A percentile compares a stretch with the other conserved stretches of the same genome.
Conservation (phyloP, 208 protist genomes). For the Acanthamoeba comandoni region DNA sequence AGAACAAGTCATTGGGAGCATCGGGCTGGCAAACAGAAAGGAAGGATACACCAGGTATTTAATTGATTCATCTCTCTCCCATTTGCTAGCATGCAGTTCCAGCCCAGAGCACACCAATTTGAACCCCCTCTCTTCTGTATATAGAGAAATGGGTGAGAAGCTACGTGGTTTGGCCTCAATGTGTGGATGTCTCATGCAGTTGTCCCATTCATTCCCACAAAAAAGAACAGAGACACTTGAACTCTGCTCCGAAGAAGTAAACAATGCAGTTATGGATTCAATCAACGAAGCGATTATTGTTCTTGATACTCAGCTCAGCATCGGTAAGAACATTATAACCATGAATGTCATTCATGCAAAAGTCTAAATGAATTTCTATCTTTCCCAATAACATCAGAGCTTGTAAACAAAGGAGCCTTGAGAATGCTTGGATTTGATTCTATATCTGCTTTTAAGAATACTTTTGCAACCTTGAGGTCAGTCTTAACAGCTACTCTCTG, state of each 20-base stretch:
- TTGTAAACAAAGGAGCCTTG: constrained; percentile 18
- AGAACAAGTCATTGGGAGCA: neutral
- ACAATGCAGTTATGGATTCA: constrained; percentile 24
- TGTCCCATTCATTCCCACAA: neutral
- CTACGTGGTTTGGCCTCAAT: constrained; percentile 18
- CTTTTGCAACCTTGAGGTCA: no score
- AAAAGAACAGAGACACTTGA: neutral
- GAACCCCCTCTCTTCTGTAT: neutral
- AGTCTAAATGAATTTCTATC: no score
- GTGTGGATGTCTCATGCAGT: constrained; percentile 16
- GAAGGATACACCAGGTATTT: no score
- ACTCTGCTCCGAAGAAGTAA: neutral
- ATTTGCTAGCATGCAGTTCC: no score
- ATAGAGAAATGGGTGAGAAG: no score
- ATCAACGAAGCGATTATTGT: constrained; percentile 5
- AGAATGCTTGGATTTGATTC: constrained; percentile 2
- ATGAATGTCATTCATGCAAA: no score
- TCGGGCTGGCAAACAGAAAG: constrained; percentile 14
- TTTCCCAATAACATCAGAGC: no score
- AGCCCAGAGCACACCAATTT: no score
- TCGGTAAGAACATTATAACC: no score
- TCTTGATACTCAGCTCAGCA: constrained; percentile 4
- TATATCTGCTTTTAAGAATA: no score
- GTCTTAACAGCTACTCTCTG: no score
- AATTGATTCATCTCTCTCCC: no score